These are phyloP conservation scores for Pseudogymnoascus sp. DNA, from an alignment of 2,329 filamentous ascomycete species.

Conservation along the genomic window DNA sequence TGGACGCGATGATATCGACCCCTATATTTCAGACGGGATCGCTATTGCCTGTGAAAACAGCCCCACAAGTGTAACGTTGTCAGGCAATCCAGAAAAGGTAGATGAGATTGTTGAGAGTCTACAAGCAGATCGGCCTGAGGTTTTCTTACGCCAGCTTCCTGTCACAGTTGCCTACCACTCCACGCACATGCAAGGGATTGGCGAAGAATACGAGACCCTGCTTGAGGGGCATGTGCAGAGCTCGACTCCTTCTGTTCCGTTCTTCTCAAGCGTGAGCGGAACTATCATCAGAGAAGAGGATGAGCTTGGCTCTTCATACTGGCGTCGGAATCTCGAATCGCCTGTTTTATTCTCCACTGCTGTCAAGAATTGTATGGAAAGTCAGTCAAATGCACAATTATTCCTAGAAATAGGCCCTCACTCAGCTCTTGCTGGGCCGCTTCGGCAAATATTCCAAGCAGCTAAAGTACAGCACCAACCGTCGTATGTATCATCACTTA, in stretches of 20 bases:
- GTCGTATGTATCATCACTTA: conserved; percentile 14
- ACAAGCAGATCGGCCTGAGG: conserved; percentile 14
- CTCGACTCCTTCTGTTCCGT: conserved; percentile 10
- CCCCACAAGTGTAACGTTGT: conserved; percentile 20
- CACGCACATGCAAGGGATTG: conserved; percentile 9
- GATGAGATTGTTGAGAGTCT: conserved; percentile 16
- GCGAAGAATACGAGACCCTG: neutral
- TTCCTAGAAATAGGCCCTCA: conserved; percentile 29
- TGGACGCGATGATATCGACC: neutral
- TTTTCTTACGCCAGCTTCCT: conserved; percentile 32
- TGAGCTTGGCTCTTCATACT: conserved; percentile 9
- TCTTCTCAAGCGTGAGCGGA: conserved; percentile 15
- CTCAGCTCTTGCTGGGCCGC: conserved; percentile 24
- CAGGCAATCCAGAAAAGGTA: conserved; percentile 18
- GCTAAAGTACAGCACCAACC: conserved; percentile 8
- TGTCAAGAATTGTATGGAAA: conserved; percentile 21
- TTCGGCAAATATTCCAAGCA: conserved; percentile 21
- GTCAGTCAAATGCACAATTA: neutral
- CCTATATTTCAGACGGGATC: neutral
- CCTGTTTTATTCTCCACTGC: conserved; percentile 14
- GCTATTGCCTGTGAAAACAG: conserved; percentile 16
- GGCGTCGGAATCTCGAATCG: conserved; percentile 11
- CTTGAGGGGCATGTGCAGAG: conserved; percentile 2
- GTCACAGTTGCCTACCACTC: conserved; percentile 40
- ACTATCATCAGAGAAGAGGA: conserved; percentile 20